These are phyloP conservation scores for Rubia peregrina DNA, from an alignment of 305 asterid genomes.

Conservation along the genomic window DNA sequence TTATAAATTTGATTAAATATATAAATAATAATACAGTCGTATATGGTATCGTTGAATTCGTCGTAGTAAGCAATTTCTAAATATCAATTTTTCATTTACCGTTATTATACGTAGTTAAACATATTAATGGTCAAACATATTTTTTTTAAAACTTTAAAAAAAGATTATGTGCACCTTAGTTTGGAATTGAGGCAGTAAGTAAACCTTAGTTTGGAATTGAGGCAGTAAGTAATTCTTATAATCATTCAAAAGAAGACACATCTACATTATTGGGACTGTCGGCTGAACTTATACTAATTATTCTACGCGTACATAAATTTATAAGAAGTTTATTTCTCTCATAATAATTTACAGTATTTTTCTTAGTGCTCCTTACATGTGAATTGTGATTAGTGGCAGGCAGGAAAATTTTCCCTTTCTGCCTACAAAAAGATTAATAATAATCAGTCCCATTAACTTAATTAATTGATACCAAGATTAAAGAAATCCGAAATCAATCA, in stretches of 20 bases:
- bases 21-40: too few relatives aligned
- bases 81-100: too few relatives aligned
- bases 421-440: conserved; percentile 9
- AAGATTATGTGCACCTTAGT: too few relatives aligned
- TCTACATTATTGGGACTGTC: conserved; percentile 42
- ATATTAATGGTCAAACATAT: too few relatives aligned
- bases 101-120: too few relatives aligned
- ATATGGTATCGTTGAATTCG: too few relatives aligned
- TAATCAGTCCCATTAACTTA: neutral
- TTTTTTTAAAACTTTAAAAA: too few relatives aligned
- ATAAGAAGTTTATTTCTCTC: conserved; percentile 1
- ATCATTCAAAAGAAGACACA: conserved; percentile 23
- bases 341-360: neutral
- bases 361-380: conserved; percentile 6
- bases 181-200: too few relatives aligned
- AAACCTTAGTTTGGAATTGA: too few relatives aligned
- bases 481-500: conserved; percentile 24
- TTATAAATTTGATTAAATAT: too few relatives aligned
- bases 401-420: conserved; percentile 13
- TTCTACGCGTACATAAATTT: conserved; percentile 16
- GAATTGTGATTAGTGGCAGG: conserved; percentile 26
- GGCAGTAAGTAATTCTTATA: too few relatives aligned
- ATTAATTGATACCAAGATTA: neutral
- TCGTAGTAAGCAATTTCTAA: too few relatives aligned
- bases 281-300: conserved; percentile 22